Base-by-base conservation (phyloP, 768 basidiomycete genomes). In the Trametes punicea region DNA sequence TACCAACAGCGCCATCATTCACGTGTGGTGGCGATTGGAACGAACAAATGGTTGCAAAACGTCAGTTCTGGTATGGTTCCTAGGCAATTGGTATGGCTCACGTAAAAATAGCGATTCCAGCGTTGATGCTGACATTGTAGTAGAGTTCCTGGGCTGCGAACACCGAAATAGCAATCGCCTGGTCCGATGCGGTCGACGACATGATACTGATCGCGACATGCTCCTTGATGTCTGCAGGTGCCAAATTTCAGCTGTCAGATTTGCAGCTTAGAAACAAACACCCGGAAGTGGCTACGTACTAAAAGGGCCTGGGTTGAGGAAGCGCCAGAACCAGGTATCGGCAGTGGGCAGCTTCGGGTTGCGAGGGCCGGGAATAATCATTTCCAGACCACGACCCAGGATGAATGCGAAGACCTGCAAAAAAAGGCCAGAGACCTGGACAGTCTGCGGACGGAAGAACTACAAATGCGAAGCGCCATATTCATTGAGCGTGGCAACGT, bases 141-240 rank as follows among this genome's bases (percentile, higher is more conserved):
- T 68, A 70, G 25, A 70, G 55, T 34, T 59, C 56, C 30, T 64
- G 57, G 6, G 63, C 63, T 13, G 69, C 67, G 47, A 66, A 62
- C 21, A 65, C 61, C 27, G 59, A 60, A 41, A 64, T 66, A 6
- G 64, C 67, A n/a, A 65, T 55, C 2, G 67, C 67, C 36, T 59
- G 61, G 55, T 62, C 61, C 21, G 67, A 62, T 4, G 67, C 65
- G 7, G 65, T 65, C 27, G 64, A 57, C 16, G 59, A 60, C 61
- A 68, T 64, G 61, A 68, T 68, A 23, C 61, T 66, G 55, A 70
- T 70, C 6, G 67, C 65, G 18, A 67, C 65, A 44, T 69, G 69
- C 51, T 70, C 69, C 57, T 65, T 65, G 47, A 65, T 71, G 57
- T 80, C 77, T 79, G 40, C 2, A 50, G 54, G 58, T 60, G 40